Conservation (phyloP, 2,329 filamentous ascomycete species). For the Esteya vermicola region DNA sequence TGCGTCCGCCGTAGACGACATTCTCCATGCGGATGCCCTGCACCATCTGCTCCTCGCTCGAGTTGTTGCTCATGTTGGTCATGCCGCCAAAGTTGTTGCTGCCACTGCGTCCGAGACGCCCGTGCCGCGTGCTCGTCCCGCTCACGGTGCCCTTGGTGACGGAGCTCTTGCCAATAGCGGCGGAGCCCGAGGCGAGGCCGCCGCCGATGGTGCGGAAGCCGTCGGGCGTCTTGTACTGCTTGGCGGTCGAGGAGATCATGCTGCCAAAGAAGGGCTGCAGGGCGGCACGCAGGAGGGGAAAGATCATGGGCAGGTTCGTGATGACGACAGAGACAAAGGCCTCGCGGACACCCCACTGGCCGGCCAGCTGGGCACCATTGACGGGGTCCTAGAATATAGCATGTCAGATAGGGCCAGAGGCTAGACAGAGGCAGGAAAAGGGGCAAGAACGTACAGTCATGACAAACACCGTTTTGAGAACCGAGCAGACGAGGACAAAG, state of each 20-base stretch:
- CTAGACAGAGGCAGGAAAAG: no score
- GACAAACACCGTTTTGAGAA: slow-evolving; percentile 20
- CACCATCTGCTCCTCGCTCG: slow-evolving; percentile 30
- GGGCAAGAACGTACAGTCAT: slow-evolving; percentile 14
- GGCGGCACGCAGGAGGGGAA: slow-evolving; percentile 24
- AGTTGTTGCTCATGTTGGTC: slow-evolving; percentile 6
- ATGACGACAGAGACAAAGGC: slow-evolving; percentile 24
- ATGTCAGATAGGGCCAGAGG: no score
- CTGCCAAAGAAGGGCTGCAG: slow-evolving; percentile 22
- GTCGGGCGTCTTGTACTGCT: slow-evolving; percentile 14
- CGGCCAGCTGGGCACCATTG: slow-evolving; percentile 19
- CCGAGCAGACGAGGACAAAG: slow-evolving; percentile 21
- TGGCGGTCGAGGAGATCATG: slow-evolving; percentile 20
- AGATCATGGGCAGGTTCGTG: slow-evolving; percentile 25
- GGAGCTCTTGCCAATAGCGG: no score
- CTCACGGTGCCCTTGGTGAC: no score
- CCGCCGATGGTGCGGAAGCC: slow-evolving; percentile 26
- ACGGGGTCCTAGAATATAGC: slow-evolving; percentile 19
- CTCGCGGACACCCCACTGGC: slow-evolving; percentile 21
- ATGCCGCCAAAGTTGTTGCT: no score
- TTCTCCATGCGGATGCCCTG: slow-evolving; percentile 25
- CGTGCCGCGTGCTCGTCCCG: no score
- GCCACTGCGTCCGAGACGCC: no score
- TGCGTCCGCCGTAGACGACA: slow-evolving; percentile 12
- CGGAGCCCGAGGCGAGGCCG: no score